A percentile compares a stretch with the other conserved stretches of the same genome.
These are phyloP conservation scores for Aethionema arabicum DNA, from an alignment of 345 rosid species.

Conservation along the genomic window DNA sequence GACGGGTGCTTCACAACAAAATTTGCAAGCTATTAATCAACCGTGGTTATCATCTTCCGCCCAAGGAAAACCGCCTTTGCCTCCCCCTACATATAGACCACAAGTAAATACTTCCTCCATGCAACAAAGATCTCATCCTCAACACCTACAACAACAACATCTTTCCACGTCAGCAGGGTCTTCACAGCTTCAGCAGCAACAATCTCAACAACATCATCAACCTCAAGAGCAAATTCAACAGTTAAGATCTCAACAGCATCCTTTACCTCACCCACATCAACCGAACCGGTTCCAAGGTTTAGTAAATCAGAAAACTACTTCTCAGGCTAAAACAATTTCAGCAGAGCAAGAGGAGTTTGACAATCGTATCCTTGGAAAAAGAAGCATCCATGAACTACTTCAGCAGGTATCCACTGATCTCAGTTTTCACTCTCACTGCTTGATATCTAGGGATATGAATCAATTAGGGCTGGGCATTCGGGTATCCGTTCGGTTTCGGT, in stretches of 20 bases:
- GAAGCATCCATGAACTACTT: constrained; percentile 84
- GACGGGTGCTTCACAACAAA: constrained; percentile 61
- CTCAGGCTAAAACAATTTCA: constrained; percentile 50
- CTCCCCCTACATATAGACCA: constrained; percentile 71
- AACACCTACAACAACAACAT: constrained; percentile 58
- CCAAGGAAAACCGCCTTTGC: constrained; percentile 85
- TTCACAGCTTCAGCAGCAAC: constrained; percentile 54
- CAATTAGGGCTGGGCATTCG: too few species aligned
- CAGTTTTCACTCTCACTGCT: constrained; percentile 7
- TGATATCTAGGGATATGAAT: neutral
- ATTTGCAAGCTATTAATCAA: constrained; percentile 56
- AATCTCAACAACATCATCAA: constrained; percentile 50
- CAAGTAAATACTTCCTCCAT: constrained; percentile 56
- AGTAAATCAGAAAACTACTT: constrained; percentile 55
- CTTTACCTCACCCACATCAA: constrained; percentile 65
- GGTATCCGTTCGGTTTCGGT: too few species aligned
- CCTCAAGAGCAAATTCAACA: constrained; percentile 57
- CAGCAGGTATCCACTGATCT: constrained; percentile 59
- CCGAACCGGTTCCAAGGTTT: constrained; percentile 44
- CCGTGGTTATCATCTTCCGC: constrained; percentile 80
- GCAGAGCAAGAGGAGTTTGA: constrained; percentile 58
- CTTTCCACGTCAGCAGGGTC: constrained; percentile 48
- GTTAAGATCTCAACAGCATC: constrained; percentile 50
- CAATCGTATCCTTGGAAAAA: constrained; percentile 69
- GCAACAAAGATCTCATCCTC: constrained; percentile 79